Evolutionary conservation across 2,329 filamentous ascomycete genomes (phyloP).

Genomic region (Colletotrichum theobromicola): DNA sequence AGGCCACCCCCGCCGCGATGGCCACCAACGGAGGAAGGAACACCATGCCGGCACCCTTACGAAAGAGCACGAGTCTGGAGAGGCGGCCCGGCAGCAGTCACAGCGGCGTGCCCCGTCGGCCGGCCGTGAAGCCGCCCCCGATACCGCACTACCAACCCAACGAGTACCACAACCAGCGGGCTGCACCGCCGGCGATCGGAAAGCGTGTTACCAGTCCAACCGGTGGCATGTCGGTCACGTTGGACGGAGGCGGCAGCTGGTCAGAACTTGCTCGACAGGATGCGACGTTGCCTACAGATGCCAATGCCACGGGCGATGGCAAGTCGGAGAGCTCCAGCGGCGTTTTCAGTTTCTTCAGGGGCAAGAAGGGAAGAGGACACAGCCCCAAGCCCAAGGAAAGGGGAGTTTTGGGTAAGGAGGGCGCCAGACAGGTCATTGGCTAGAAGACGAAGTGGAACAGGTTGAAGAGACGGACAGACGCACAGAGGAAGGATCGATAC

Average conservation of each 20-base stretch:
- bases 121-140: constrained; percentile 30
- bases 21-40: constrained; percentile 25
- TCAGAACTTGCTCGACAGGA: constrained; percentile 88
- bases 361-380: constrained; percentile 88
- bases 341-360: constrained; percentile 87
- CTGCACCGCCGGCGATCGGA: constrained; percentile 53
- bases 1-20: constrained; percentile 46
- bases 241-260: constrained; percentile 91
- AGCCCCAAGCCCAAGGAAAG: constrained; percentile 95
- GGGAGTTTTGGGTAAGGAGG: constrained; percentile 93
- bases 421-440: constrained; percentile 81
- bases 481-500: constrained; percentile 12
- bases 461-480: constrained; percentile 9
- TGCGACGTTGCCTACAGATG: constrained; percentile 73
- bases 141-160: constrained; percentile 52
- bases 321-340: constrained; percentile 70
- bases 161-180: constrained; percentile 42
- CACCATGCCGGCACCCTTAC: constrained; percentile 8
- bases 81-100: constrained; percentile 22
- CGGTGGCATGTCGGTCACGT: constrained; percentile 87
- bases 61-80: constrained; percentile 19
- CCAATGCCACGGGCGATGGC: constrained; percentile 56
- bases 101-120: constrained; percentile 16
- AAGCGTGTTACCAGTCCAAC: constrained; percentile 77
- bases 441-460: constrained; percentile 35